phyloP scores from a whole-genome alignment of 768 basidiomycete species.

The Asterophora parasitica region DNA sequence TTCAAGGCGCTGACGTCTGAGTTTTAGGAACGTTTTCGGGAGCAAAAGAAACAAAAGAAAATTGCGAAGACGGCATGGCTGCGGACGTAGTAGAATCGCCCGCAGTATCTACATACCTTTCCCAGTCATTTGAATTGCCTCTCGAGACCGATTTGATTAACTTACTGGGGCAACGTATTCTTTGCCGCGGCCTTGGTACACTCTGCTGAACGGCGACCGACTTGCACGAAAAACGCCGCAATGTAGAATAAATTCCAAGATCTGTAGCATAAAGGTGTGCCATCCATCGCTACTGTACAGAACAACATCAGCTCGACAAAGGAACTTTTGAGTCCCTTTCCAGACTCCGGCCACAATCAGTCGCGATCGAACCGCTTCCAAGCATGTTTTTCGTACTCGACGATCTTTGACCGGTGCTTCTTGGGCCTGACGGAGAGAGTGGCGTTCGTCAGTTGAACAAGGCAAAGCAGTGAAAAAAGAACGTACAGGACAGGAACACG shows the following conservation, averaged over 20 bases:
- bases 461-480: neutral
- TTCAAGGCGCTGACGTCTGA: neutral
- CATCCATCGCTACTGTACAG: neutral
- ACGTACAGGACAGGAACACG: conserved; percentile 73
- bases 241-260: too few species aligned
- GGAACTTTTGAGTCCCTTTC: too few species aligned
- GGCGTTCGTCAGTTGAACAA: neutral
- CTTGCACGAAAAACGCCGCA: too few species aligned
- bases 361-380: conserved; percentile 64
- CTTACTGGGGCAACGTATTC: too few species aligned
- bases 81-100: conserved; percentile 43
- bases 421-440: conserved; percentile 39
- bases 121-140: neutral
- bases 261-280: too few species aligned
- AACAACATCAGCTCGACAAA: too few species aligned
- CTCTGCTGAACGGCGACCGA: too few species aligned
- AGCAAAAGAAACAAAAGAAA: conserved; percentile 78
- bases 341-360: too few species aligned
- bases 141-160: too few species aligned
- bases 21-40: conserved; percentile 73
- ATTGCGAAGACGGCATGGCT: conserved; percentile 87
- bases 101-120: neutral
- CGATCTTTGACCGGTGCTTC: conserved; percentile 43
- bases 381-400: conserved; percentile 75
- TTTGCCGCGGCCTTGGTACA: too few species aligned